phyloP scores from a whole-genome alignment of 1,139 yeast genomes.

The Kazachstania sp. region DNA sequence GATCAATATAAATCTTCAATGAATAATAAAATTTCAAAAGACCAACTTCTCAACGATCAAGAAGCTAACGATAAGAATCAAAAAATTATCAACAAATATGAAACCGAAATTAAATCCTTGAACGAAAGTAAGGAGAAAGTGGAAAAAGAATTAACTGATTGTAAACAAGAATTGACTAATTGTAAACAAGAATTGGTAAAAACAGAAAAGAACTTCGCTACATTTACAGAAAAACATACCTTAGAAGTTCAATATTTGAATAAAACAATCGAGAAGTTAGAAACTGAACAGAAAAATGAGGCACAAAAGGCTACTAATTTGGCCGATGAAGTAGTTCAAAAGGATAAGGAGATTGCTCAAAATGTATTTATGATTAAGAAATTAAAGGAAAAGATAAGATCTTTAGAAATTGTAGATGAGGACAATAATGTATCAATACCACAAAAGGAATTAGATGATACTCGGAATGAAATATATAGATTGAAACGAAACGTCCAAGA shows the following conservation, averaged over 20 bases:
- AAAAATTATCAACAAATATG: not conserved
- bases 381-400: not conserved
- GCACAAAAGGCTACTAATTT: not conserved
- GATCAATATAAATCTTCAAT: not conserved
- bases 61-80: not conserved
- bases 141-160: not conserved
- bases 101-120: not conserved
- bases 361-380: constrained; percentile 2
- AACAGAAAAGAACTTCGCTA: not conserved
- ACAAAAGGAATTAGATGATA: not conserved
- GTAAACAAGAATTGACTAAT: too few species aligned
- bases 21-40: not conserved
- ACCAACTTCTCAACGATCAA: not conserved
- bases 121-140: not conserved
- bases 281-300: not conserved
- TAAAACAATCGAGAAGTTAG: not conserved
- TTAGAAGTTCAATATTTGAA: constrained; percentile 3
- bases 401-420: not conserved
- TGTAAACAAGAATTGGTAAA: not conserved
- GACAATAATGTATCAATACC: not conserved
- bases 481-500: too few species aligned
- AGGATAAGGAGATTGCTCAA: constrained; percentile 5
- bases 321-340: not conserved
- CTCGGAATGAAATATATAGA: not conserved
- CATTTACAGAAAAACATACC: constrained; percentile 1